phyloP scores from a whole-genome alignment of 257 asterid species.

The Voacanga thouarsii region DNA sequence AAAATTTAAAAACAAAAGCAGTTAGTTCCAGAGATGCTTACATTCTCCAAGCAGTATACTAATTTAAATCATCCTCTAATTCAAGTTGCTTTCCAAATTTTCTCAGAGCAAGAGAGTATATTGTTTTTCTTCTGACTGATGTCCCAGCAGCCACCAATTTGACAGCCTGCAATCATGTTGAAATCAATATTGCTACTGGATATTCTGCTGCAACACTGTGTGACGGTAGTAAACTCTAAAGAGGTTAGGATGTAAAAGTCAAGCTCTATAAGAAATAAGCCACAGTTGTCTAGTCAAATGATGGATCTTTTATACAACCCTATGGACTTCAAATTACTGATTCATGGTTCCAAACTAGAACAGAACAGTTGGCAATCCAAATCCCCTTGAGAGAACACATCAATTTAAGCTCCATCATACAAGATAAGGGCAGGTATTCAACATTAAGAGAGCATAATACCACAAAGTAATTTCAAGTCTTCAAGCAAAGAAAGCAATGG shows the following conservation, averaged over 20 bases:
- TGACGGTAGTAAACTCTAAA: neutral
- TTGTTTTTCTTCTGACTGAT: constrained; percentile 48
- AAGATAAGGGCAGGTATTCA: neutral
- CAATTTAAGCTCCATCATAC: neutral
- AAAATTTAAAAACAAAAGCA: neutral
- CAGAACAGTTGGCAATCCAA: neutral
- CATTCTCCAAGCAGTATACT: constrained; percentile 10
- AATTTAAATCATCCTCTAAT: constrained; percentile 31
- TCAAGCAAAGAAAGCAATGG: neutral
- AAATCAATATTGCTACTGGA: neutral
- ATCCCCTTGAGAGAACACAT: neutral
- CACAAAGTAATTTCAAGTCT: neutral
- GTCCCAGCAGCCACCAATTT: constrained; percentile 82
- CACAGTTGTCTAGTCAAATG: neutral
- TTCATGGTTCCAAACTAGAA: neutral
- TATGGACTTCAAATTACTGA: neutral
- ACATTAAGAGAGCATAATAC: neutral
- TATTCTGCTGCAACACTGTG: neutral
- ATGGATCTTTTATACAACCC: neutral
- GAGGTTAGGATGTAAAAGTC: neutral
- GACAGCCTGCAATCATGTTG: constrained; percentile 64
- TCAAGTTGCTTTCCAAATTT: constrained; percentile 55
- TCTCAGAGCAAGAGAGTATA: constrained; percentile 69
- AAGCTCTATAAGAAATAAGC: neutral
- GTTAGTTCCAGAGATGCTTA: constrained; percentile 12